Evolutionary conservation across 169 alveolate genomes (phyloP).

Genomic region (Cryptosporidium meleagridis): DNA sequence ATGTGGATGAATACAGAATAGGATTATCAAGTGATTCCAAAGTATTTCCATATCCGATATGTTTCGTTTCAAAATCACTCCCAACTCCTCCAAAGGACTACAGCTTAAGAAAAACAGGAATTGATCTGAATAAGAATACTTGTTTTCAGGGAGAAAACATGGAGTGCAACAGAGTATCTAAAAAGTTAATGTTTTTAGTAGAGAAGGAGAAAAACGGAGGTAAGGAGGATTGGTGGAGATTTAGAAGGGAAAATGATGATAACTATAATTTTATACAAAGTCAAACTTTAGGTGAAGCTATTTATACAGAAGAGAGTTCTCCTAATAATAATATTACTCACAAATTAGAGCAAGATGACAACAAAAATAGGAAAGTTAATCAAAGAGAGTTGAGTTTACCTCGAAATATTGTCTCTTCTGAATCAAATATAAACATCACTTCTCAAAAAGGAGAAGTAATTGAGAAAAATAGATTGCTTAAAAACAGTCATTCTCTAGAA

Average conservation of each 20-base stretch:
- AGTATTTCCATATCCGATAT: slow-evolving; percentile 58
- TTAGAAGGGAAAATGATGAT: background rate
- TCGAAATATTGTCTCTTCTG: background rate
- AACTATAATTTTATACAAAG: no score
- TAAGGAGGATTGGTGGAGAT: background rate
- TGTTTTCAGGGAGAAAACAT: background rate
- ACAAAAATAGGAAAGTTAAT: background rate
- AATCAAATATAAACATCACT: background rate
- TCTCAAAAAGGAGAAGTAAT: background rate
- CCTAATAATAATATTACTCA: background rate
- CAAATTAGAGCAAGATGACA: background rate
- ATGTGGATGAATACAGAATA: slow-evolving; percentile 4
- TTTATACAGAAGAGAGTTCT: background rate
- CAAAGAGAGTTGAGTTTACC: background rate
- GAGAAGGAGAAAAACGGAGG: background rate
- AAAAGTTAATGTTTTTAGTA: background rate
- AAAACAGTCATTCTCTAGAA: slow-evolving; percentile 1
- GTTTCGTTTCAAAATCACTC: slow-evolving; percentile 50
- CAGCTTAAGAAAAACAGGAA: slow-evolving; percentile 39
- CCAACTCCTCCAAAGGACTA: slow-evolving; percentile 72
- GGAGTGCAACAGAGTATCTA: background rate
- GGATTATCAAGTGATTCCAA: background rate
- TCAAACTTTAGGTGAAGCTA: background rate
- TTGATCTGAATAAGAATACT: slow-evolving; percentile 18
- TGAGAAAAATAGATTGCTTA: background rate